Conservation (phyloP, 495 filamentous ascomycete genomes). For the Podospora comata region DNA sequence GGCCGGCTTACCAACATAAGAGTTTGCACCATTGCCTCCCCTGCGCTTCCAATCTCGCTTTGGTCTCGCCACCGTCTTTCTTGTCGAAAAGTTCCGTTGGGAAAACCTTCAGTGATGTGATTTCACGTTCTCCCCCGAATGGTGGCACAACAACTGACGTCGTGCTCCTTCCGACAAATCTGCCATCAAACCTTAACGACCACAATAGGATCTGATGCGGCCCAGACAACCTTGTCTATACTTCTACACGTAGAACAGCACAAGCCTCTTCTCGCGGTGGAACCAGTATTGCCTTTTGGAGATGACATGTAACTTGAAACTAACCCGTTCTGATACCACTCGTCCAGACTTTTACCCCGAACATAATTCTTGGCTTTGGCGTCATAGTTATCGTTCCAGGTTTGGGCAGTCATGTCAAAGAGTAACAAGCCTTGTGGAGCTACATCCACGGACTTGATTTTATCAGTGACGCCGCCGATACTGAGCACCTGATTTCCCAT, state of each 20-base stretch:
- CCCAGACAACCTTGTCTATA: too few species aligned
- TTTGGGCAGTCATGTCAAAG: slow-evolving; percentile 42
- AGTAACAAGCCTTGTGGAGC: slow-evolving; percentile 40
- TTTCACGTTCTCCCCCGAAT: background rate
- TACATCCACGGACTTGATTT: slow-evolving; percentile 30
- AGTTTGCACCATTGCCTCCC: background rate
- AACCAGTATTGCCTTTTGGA: too few species aligned
- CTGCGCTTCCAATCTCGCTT: background rate
- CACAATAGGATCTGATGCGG: background rate
- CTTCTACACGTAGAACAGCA: too few species aligned
- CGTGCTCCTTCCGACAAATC: background rate
- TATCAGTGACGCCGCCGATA: slow-evolving; percentile 33
- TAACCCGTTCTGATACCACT: too few species aligned
- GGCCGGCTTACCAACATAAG: background rate
- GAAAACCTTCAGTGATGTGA: background rate
- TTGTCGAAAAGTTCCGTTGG: background rate
- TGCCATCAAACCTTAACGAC: background rate
- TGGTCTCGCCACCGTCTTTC: background rate
- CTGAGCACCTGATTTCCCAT: slow-evolving; percentile 39
- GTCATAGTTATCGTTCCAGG: slow-evolving; percentile 40
- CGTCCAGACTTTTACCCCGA: too few species aligned
- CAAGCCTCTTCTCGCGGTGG: too few species aligned
- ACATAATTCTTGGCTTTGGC: slow-evolving; percentile 11
- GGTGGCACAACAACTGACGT: background rate
- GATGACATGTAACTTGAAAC: too few species aligned